These are phyloP conservation scores for Fistulinella prunicolor DNA, from an alignment of 768 basidiomycete species.

Conservation along the genomic window DNA sequence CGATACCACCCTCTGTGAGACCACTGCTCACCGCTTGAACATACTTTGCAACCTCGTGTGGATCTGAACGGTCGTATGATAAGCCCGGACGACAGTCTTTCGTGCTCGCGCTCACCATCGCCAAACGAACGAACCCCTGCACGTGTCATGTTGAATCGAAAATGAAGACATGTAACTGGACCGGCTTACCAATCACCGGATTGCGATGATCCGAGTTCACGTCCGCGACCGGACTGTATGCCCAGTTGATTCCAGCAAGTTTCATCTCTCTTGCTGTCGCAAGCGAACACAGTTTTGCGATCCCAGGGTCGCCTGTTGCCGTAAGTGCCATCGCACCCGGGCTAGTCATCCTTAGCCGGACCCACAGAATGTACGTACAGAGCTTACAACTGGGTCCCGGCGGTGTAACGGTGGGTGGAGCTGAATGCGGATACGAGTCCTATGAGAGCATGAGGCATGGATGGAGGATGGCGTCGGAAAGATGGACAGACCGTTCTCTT, in stretches of 20 bases:
- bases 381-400: slow-evolving; percentile 68
- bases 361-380: not conserved
- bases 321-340: slow-evolving; percentile 75
- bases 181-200: slow-evolving; percentile 63
- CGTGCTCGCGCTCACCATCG: slow-evolving; percentile 46
- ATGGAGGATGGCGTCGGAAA: not conserved
- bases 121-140: slow-evolving; percentile 69
- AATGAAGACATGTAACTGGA: not conserved
- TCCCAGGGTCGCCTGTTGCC: slow-evolving; percentile 45
- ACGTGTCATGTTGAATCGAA: not conserved
- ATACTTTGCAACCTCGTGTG: slow-evolving; percentile 47
- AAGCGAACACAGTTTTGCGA: slow-evolving; percentile 45
- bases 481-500: slow-evolving; percentile 61
- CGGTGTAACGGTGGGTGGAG: slow-evolving; percentile 34
- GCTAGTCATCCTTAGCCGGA: slow-evolving; percentile 32
- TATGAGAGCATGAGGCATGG: slow-evolving; percentile 19
- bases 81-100: too few relatives aligned
- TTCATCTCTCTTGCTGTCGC: slow-evolving; percentile 57
- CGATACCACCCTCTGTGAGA: slow-evolving; percentile 46
- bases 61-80: too few relatives aligned
- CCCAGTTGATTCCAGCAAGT: slow-evolving; percentile 67
- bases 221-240: slow-evolving; percentile 67
- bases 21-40: slow-evolving; percentile 50
- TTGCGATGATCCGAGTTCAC: slow-evolving; percentile 68
- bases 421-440: slow-evolving; percentile 72